Percentiles rank a stretch among this genome's conserved stretches.
These are phyloP conservation scores for Batrachochytrium dendrobatidis DNA, from an alignment of 371 early-diverging fungal species.

Conservation along the genomic window DNA sequence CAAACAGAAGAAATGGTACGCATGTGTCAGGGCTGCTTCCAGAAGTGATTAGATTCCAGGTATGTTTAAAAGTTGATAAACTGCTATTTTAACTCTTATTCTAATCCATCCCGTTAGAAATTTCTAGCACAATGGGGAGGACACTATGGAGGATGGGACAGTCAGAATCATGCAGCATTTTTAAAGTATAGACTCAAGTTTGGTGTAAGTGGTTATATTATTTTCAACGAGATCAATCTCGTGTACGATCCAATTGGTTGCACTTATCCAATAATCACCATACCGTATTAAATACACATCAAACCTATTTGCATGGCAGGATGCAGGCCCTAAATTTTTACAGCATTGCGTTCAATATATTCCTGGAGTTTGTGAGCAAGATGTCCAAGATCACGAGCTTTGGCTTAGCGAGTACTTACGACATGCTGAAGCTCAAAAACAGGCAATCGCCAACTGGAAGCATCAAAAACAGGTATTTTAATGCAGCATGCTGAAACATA, in stretches of 20 bases:
- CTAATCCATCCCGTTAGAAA: constrained; percentile 10
- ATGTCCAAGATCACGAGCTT: constrained; percentile 11
- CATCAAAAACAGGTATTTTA: constrained; percentile 14
- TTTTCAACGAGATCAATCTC: background rate
- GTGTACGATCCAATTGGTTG: background rate
- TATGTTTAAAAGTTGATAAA: background rate
- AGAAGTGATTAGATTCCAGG: constrained; percentile 10
- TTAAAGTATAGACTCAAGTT: constrained; percentile 18
- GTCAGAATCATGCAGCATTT: constrained; percentile 23
- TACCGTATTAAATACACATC: background rate
- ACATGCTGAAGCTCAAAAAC: constrained; percentile 17
- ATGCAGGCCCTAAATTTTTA: constrained; percentile 8
- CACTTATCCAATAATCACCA: background rate
- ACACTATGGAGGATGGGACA: constrained; percentile 29
- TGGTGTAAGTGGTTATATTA: constrained; percentile 9
- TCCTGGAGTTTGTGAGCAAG: constrained; percentile 14
- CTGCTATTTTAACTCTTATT: background rate
- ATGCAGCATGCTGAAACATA: background rate
- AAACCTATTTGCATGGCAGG: constrained; percentile 2
- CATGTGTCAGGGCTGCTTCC: background rate
- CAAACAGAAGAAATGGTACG: background rate
- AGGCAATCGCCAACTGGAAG: constrained; percentile 21
- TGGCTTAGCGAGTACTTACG: constrained; percentile 17
- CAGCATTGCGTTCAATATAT: constrained; percentile 13
- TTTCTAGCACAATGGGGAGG: constrained; percentile 20